phyloP scores from a whole-genome alignment of 139 green algal species.

The Microglena sp. region DNA sequence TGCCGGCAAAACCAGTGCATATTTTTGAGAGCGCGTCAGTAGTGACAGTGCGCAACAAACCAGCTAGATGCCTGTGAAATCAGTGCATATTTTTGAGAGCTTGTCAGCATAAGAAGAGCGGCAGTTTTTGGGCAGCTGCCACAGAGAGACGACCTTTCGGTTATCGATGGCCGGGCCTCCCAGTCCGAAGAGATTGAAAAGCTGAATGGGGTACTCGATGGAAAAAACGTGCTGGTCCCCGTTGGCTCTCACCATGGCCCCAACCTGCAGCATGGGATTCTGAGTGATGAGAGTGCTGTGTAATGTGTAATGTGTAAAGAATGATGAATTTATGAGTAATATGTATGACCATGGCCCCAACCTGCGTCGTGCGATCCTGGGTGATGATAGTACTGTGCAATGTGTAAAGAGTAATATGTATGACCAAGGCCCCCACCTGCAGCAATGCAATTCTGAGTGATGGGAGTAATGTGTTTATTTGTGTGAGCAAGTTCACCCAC shows the following conservation, averaged over 20 bases:
- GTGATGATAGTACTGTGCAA: too few relatives aligned
- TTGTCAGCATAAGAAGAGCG: not conserved
- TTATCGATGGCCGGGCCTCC: constrained; percentile 9
- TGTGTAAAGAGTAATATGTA: too few relatives aligned
- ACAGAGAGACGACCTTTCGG: constrained; percentile 3
- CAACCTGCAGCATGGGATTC: constrained; percentile 2
- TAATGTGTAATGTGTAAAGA: too few relatives aligned
- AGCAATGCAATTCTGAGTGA: too few relatives aligned
- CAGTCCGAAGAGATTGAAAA: constrained; percentile 6
- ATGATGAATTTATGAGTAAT: too few relatives aligned
- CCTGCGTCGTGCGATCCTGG: too few relatives aligned
- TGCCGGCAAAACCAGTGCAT: not conserved
- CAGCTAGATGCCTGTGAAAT: constrained; percentile 5
- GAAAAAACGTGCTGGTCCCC: constrained; percentile 3
- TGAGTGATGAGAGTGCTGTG: too few relatives aligned
- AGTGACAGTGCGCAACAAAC: not conserved
- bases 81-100: not conserved
- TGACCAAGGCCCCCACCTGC: too few relatives aligned
- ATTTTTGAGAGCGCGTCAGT: too few relatives aligned
- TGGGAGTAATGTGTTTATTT: too few relatives aligned
- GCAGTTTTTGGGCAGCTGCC: not conserved
- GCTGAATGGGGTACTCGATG: constrained; percentile 9
- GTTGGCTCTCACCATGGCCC: constrained; percentile 4
- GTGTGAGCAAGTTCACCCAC: too few relatives aligned
- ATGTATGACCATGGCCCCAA: constrained; percentile 7